These are phyloP conservation scores for Hanseniaspora vineae DNA, from an alignment of 805 yeast species.

Conservation along the genomic window DNA sequence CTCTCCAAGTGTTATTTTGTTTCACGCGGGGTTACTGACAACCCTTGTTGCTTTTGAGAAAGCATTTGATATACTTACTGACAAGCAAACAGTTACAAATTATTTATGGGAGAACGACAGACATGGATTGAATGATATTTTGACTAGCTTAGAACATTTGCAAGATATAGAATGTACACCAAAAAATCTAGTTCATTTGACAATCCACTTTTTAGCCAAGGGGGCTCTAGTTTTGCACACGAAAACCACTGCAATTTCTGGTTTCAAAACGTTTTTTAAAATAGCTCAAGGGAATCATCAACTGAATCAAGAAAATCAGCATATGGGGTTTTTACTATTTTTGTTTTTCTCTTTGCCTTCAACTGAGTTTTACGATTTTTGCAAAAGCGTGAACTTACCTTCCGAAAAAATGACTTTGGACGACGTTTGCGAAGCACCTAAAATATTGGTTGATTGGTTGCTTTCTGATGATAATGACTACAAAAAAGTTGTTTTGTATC, in stretches of 20 bases:
- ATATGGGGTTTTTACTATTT: constrained; percentile 19
- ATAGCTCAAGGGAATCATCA: constrained; percentile 29
- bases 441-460: constrained; percentile 22
- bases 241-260: constrained; percentile 33
- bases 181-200: constrained; percentile 38
- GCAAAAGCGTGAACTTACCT: constrained; percentile 26
- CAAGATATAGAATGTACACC: constrained; percentile 28
- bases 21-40: constrained; percentile 29
- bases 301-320: constrained; percentile 6
- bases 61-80: constrained; percentile 19
- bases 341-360: constrained; percentile 26
- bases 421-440: constrained; percentile 28
- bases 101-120: constrained; percentile 20
- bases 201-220: constrained; percentile 35
- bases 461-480: constrained; percentile 15
- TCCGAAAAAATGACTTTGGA: constrained; percentile 22
- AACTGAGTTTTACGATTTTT: constrained; percentile 23
- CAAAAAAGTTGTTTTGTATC: constrained; percentile 24
- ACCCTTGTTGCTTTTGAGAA: constrained; percentile 24
- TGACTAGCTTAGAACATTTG: constrained; percentile 31
- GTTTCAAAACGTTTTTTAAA: constrained; percentile 21
- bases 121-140: constrained; percentile 26
- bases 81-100: constrained; percentile 18
- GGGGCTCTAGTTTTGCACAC: constrained; percentile 50
- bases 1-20: constrained; percentile 24